Conservation (phyloP, 345 rosid species). For the Lagerstroemia speciosa region DNA sequence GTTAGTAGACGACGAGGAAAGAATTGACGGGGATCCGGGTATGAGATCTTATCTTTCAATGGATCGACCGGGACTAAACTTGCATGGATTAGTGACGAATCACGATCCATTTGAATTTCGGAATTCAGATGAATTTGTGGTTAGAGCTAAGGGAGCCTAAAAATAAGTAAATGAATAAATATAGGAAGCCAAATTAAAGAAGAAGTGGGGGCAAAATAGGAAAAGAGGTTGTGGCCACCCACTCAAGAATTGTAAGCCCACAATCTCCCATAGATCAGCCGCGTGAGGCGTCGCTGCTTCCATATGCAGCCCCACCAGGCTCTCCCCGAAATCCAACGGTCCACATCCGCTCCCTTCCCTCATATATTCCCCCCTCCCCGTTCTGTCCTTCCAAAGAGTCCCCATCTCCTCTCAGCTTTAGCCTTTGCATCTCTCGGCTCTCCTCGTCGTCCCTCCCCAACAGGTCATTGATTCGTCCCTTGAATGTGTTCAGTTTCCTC, state of each 20-base stretch:
- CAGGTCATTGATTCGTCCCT: neutral
- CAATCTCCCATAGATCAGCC: neutral
- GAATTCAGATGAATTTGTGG: too few relatives aligned
- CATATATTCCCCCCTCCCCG: neutral
- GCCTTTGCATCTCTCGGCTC: too few relatives aligned
- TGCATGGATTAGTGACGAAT: too few relatives aligned
- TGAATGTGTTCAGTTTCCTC: neutral
- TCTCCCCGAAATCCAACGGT: neutral
- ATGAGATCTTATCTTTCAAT: too few relatives aligned
- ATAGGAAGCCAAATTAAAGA: too few relatives aligned
- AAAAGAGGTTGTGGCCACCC: neutral
- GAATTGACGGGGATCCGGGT: too few relatives aligned
- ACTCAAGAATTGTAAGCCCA: neutral
- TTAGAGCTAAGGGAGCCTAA: too few relatives aligned
- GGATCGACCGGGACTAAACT: too few relatives aligned
- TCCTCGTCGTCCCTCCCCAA: neutral
- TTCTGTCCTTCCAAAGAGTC: neutral
- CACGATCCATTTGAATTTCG: too few relatives aligned
- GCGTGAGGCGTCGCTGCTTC: neutral
- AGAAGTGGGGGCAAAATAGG: neutral
- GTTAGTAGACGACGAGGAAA: too few relatives aligned
- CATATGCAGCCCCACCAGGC: too few relatives aligned
- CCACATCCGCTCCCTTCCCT: neutral
- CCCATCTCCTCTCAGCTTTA: neutral
- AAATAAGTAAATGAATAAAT: too few relatives aligned